Base-by-base conservation (phyloP, 805 yeast species). In the Sugiyamaella floridensis region DNA sequence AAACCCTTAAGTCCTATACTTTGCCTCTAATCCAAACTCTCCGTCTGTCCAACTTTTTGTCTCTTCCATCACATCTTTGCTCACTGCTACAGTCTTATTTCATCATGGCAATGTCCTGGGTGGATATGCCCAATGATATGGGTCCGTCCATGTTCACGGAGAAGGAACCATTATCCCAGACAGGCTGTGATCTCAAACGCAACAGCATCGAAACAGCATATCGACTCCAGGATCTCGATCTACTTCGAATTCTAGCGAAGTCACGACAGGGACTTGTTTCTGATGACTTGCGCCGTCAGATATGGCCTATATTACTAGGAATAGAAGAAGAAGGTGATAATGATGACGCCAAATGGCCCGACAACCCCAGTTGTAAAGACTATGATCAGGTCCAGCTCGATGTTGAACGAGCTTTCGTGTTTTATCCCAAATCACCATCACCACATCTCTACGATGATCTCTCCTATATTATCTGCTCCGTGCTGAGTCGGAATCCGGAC, bases 351-450 rank as follows among this genome's bases (percentile, higher is more conserved):
- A 14, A 44, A 44, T 5, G 26, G 34, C n/a, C 18, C 29, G 32
- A n/a, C 8, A 45, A 15, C 5, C 70, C 70, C 0, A 70, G 73
- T 2, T 95, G 86, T 63, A 70, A 69, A 48, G 96, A 89, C 63
- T 93, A 85, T 60, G 78, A 77, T 7, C 99, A 92, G 67, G 89
- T 89, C 1, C 67, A 71, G 48, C 76, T 89, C 52, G 99, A 92
- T 67, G 83, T 88, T 2, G 79, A 79, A 18, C 70, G 99, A 49
- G 80, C 95, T 12, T 85, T 83, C 63, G 77, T 76, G 9, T 63
- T 62, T 54, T 71, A 71, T 45, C 75, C 76, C 1, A 49, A 55
- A 1, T 60, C 45, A 63, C 64, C 46, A 40, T 45, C 2, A 26
- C 16, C 32, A 48, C 8, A 32, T 14, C 37, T 32, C 37, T 32